Evolutionary conservation across 1,284 basidiomycete genomes (phyloP), one percentile per base, ranked within the genome.

Genomic region (Tilletia horrida): DNA sequence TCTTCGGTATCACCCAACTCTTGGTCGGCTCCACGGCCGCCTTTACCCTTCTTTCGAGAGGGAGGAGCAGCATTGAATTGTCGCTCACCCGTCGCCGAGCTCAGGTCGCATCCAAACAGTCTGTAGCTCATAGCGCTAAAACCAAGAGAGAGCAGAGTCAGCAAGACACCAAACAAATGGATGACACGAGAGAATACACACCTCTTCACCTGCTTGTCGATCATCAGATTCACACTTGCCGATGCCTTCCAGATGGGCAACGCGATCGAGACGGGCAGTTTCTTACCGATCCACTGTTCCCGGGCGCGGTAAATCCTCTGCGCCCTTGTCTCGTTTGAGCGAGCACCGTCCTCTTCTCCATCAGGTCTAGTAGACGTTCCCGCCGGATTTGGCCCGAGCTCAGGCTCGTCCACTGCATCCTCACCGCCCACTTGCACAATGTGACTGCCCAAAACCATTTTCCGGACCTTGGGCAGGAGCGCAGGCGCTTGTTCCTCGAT

Each of bases 191-290:
- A 44, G 43, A 45, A 52, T 23, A 59, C 55, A 29, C 66, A 76
- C 73, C 69, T 80, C 73, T 79, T 79, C 63, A 81, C 80, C 70
- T 79, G 75, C 74, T 80, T 81, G 70, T 81, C 79, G 13, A 81
- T 74, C 80, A 81, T 81, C 31, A 81, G 63, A 52, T 81, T 79
- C 59, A 74, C 73, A 29, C 76, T 78, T 40, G 76, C 76, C 25
- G 74, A 66, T 25, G 80, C 79, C 35, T 79, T 66, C 80, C 80
- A 81, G 40, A 81, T 69, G 21, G 79, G 78, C 67, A 78, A 71
- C 62, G 69, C 71, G 35, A 81, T 62, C 44, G 62, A 66, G 45
- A 74, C 71, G 0, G 72, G 70, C 11, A 81, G 67, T 61, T 69
- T 74, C 40, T 65, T 67, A 13, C 72, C 72, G n/a, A 29, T n/a